phyloP scores from a whole-genome alignment of 2,329 filamentous ascomycete species.

The Chaetomiaceae sp. region DNA sequence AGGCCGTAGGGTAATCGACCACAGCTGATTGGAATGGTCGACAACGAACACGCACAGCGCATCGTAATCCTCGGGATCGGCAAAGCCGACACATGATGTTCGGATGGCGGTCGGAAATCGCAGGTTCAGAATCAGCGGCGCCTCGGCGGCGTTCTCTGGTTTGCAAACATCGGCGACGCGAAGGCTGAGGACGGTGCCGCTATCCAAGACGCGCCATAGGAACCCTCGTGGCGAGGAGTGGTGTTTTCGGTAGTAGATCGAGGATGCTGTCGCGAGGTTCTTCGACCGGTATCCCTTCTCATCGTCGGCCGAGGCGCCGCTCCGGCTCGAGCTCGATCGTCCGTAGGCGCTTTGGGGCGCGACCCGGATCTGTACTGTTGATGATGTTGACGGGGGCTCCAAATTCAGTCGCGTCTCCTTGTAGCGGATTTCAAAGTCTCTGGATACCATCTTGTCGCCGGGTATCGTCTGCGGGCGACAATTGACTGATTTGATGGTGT shows the following conservation, averaged over 20 bases:
- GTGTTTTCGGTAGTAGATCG: constrained; percentile 77
- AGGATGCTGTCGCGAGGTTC: constrained; percentile 71
- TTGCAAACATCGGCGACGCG: constrained; percentile 77
- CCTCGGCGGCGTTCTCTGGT: constrained; percentile 60
- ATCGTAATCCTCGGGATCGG: constrained; percentile 75
- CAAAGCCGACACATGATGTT: constrained; percentile 73
- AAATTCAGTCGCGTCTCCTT: constrained; percentile 84
- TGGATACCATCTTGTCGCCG: constrained; percentile 66
- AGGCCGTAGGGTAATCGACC: constrained; percentile 76
- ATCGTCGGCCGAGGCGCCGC: constrained; percentile 52
- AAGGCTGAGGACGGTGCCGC: constrained; percentile 74
- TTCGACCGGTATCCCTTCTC: constrained; percentile 68
- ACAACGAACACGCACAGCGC: constrained; percentile 74
- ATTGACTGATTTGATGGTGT: constrained; percentile 15
- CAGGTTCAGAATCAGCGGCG: constrained; percentile 71
- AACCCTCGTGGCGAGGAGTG: constrained; percentile 77
- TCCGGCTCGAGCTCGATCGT: constrained; percentile 33
- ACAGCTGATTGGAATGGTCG: constrained; percentile 73
- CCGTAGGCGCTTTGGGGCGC: constrained; percentile 43
- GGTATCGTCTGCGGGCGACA: constrained; percentile 22
- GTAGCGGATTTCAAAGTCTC: constrained; percentile 64
- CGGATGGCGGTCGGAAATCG: constrained; percentile 70
- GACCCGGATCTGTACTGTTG: constrained; percentile 66
- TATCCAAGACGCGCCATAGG: constrained; percentile 83
- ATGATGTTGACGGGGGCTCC: constrained; percentile 65